Conservation (phyloP, 495 filamentous ascomycete genomes). For the Friedmanniomyces simplex region DNA sequence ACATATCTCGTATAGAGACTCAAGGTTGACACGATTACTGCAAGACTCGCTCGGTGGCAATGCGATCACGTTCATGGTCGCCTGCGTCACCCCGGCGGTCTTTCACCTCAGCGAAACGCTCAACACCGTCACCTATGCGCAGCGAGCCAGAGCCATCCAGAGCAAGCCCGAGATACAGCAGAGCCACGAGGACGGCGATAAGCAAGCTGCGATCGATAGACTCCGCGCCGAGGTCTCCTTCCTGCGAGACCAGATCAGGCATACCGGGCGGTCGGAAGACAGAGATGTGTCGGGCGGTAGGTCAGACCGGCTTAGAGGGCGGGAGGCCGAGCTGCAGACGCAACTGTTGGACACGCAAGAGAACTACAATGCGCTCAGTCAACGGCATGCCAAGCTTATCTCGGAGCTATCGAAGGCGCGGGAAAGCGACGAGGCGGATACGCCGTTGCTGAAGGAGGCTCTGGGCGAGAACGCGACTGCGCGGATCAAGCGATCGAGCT, state of each 20-base stretch:
- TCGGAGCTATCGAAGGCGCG: slow-evolving; percentile 84
- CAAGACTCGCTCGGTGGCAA: slow-evolving; percentile 98
- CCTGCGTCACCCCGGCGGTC: slow-evolving; percentile 91
- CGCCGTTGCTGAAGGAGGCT: slow-evolving; percentile 39
- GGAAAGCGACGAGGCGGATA: slow-evolving; percentile 49
- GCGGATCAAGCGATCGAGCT: slow-evolving; percentile 83
- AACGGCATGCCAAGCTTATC: slow-evolving; percentile 89
- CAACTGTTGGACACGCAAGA: slow-evolving; percentile 88
- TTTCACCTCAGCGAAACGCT: slow-evolving; percentile 97
- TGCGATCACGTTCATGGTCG: slow-evolving; percentile 99
- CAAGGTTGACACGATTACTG: slow-evolving; percentile 84
- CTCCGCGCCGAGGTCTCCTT: slow-evolving; percentile 91
- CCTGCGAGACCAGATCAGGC: slow-evolving; percentile 81
- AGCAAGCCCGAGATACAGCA: slow-evolving; percentile 96
- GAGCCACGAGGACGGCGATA: slow-evolving; percentile 79
- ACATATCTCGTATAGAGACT: slow-evolving; percentile 97
- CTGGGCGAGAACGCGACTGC: slow-evolving; percentile 75
- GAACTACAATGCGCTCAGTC: slow-evolving; percentile 81
- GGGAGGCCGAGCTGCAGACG: slow-evolving; percentile 86
- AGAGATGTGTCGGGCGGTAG: slow-evolving; percentile 25
- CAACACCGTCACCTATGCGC: slow-evolving; percentile 95
- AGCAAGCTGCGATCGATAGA: slow-evolving; percentile 87
- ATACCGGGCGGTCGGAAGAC: slow-evolving; percentile 47
- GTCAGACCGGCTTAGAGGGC: slow-evolving; percentile 65
- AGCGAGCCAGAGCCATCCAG: slow-evolving; percentile 91